phyloP scores from a whole-genome alignment of 768 basidiomycete genomes.

The Lentinula sp. region DNA sequence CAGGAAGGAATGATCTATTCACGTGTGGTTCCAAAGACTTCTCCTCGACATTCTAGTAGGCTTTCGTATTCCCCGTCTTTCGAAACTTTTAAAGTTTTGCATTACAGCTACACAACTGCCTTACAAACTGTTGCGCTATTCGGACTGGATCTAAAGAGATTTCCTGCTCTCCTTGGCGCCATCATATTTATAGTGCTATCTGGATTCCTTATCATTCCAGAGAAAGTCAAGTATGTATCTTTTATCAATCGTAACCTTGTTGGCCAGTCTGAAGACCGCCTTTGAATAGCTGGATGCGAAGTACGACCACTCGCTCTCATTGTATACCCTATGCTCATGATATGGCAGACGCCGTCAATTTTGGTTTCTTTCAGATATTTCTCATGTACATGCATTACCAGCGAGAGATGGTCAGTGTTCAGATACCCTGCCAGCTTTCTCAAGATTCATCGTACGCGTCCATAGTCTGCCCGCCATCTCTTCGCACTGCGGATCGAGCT shows the following conservation, averaged over 20 bases:
- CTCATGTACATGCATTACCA: conserved; percentile 72
- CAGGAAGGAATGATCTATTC: background rate
- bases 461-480: conserved; percentile 3
- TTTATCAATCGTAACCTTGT: background rate
- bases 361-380: conserved; percentile 75
- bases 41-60: conserved; percentile 6
- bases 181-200: conserved; percentile 50
- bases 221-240: conserved; percentile 8
- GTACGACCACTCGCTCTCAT: conserved; percentile 17
- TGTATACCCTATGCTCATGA: background rate
- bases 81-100: background rate
- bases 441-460: background rate
- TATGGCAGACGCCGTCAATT: conserved; percentile 54
- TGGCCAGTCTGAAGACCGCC: background rate
- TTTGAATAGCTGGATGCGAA: conserved; percentile 24
- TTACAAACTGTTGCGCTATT: conserved; percentile 69
- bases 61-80: background rate
- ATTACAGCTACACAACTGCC: conserved; percentile 16
- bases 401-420: conserved; percentile 41
- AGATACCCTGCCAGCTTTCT: background rate
- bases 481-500: conserved; percentile 12
- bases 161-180: conserved; percentile 58
- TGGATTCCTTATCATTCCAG: conserved; percentile 29
- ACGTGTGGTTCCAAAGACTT: conserved; percentile 7
- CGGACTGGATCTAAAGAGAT: conserved; percentile 58